Base-by-base conservation (phyloP, 495 filamentous ascomycete species). In the Neurospora discreta region DNA sequence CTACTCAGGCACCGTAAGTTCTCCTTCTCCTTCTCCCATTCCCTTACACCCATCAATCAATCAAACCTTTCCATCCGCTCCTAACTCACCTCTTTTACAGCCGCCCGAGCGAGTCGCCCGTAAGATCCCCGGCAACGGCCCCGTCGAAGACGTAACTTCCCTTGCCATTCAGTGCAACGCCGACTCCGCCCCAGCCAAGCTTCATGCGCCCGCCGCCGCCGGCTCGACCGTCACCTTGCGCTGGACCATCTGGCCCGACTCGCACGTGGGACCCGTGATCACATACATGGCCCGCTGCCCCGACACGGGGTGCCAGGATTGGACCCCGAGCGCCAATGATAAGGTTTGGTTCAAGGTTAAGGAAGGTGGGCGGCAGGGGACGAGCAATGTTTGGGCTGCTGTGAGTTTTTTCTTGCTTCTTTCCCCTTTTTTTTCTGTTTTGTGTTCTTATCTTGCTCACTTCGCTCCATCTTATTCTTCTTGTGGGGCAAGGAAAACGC, bases 241-340 rank as follows among this genome's bases (percentile, higher is more conserved):
- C 73, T 91, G 89, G 89, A 88, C 86, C 5, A 58, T 81, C 2
- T 92, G 89, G 89, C 89, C 89, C 9, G 81, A 82, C 20, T 83
- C 80, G 42, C 89, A 90, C 76, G 83, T 89, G 73, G 90, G 90
- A 9, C 89, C 90, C 2, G 85, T 92, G 68, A 85, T 92, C 74
- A 88, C 85, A 69, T 91, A 91, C 80, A 77, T 91, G 74, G 90
- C 89, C 71, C 85, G 88, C 73, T 91, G 89, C 80, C 83, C 88
- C 39, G 86, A 80, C 70, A 75, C 84, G 13, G 84, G 88, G 65
- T 93, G 90, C 84, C 81, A 85, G 42, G 79, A 78, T 36, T 91
- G 85, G 79, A 52, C 76, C 44, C 73, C 87, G 83, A 73, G 82
- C 82, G 80, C 72, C 60, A 77, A 73, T 6, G 80, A 82, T 23